Conservation (phyloP, 1,284 basidiomycete genomes). For the Pseudozyma flocculosa region DNA sequence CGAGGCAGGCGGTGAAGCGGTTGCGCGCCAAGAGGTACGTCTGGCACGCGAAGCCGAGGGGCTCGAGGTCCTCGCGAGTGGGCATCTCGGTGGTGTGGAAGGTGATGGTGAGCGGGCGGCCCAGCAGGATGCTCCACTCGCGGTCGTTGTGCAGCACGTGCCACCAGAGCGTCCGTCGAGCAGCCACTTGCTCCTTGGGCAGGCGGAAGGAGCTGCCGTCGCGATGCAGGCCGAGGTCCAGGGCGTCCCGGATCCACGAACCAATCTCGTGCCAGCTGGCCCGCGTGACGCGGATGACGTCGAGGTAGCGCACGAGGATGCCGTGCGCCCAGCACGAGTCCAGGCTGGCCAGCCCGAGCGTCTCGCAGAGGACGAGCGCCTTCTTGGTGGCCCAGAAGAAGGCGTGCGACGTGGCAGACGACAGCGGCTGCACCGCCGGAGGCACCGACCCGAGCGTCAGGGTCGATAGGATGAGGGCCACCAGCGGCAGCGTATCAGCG, state of each 20-base stretch:
- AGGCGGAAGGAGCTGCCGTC: slow-evolving; percentile 32
- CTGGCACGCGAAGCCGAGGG: slow-evolving; percentile 31
- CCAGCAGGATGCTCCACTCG: slow-evolving; percentile 37
- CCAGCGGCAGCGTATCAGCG: slow-evolving; percentile 32
- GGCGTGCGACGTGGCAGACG: slow-evolving; percentile 26
- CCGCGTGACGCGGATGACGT: slow-evolving; percentile 31
- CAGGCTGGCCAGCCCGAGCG: slow-evolving; percentile 27
- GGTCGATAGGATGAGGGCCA: slow-evolving; percentile 22
- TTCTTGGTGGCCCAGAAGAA: slow-evolving; percentile 41
- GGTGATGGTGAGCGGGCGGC: slow-evolving; percentile 31
- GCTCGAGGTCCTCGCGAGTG: slow-evolving; percentile 30
- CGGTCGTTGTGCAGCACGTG: slow-evolving; percentile 42
- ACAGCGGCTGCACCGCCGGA: slow-evolving; percentile 31
- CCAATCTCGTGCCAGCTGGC: slow-evolving; percentile 40
- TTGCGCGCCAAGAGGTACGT: slow-evolving; percentile 31
- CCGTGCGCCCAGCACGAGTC: slow-evolving; percentile 40
- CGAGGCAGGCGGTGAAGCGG: slow-evolving; percentile 26
- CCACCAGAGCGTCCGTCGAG: slow-evolving; percentile 27
- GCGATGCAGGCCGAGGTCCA: slow-evolving; percentile 31
- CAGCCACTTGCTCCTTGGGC: slow-evolving; percentile 33
- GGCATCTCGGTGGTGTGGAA: slow-evolving; percentile 35
- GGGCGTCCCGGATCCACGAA: slow-evolving; percentile 30
- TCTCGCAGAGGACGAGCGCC: slow-evolving; percentile 33
- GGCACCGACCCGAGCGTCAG: slow-evolving; percentile 32
- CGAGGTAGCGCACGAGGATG: slow-evolving; percentile 28